Conservation (phyloP, 23 red algal species). For the Gracilaria vermiculophylla region DNA sequence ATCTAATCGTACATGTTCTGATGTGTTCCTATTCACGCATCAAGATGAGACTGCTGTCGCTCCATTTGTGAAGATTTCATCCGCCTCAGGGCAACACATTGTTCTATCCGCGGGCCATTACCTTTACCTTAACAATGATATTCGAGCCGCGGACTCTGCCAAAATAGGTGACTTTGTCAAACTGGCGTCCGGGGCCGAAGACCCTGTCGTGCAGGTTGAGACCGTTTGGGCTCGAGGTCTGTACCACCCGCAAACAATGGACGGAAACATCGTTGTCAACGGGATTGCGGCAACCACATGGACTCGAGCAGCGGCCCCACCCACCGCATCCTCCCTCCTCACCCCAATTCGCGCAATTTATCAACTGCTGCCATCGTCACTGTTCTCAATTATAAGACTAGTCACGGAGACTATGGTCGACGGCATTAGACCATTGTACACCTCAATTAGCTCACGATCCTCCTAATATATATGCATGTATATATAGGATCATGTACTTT, state of each 20-base stretch:
- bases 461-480: background rate
- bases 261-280: constrained; percentile 47
- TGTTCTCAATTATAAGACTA: background rate
- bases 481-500: background rate
- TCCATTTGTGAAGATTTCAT: constrained; percentile 30
- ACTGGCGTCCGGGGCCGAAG: background rate
- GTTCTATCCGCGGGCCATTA: constrained; percentile 46
- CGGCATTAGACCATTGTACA: background rate
- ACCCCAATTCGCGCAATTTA: constrained; percentile 14
- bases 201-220: constrained; percentile 10
- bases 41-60: background rate
- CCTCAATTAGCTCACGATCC: background rate
- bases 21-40: constrained; percentile 65
- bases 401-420: background rate
- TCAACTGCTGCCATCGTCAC: background rate
- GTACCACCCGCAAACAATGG: constrained; percentile 57
- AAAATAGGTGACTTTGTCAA: constrained; percentile 31
- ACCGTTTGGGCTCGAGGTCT: constrained; percentile 10
- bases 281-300: constrained; percentile 29
- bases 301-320: constrained; percentile 29
- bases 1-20: constrained; percentile 12
- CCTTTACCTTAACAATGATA: constrained; percentile 7
- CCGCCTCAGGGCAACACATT: background rate
- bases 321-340: constrained; percentile 16
- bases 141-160: constrained; percentile 8